Evolutionary conservation across 768 basidiomycete genomes (phyloP).

Genomic region (Termitomyces sp.): DNA sequence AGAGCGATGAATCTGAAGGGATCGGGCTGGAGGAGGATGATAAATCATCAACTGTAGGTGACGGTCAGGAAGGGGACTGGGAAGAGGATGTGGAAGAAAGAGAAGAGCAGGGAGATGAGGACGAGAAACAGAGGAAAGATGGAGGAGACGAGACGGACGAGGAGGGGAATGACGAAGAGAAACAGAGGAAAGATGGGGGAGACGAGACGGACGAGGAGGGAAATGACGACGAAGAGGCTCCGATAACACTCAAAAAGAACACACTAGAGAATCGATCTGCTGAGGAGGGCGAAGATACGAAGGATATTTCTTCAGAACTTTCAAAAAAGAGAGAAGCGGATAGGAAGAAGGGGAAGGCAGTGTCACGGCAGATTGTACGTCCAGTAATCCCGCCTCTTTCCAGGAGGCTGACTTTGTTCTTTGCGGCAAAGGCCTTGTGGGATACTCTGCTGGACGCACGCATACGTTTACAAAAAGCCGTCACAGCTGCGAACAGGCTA

Average conservation of each 20-base stretch:
- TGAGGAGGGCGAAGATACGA: conserved; percentile 15
- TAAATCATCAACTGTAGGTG: neutral
- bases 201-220: neutral
- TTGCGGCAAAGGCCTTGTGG: conserved; percentile 62
- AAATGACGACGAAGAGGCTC: neutral
- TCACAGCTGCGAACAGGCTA: conserved; percentile 56
- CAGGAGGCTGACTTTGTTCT: neutral
- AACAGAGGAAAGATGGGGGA: neutral
- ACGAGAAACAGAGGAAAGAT: neutral
- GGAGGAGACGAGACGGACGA: neutral
- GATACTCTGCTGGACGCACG: conserved; percentile 85
- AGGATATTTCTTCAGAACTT: conserved; percentile 47
- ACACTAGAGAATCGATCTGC: neutral
- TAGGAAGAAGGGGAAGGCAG: conserved; percentile 75
- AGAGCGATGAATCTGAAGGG: conserved; percentile 51
- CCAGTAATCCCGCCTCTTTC: conserved; percentile 4
- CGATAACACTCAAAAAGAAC: neutral
- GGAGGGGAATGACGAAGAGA: conserved; percentile 3
- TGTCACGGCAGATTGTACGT: conserved; percentile 77
- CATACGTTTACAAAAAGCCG: conserved; percentile 84
- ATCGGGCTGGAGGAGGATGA: conserved; percentile 20
- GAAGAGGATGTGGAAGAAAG: neutral
- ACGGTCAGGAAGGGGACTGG: conserved; percentile 12
- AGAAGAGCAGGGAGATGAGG: conserved; percentile 3
- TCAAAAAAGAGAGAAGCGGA: conserved; percentile 62